Conservation (phyloP, 2,329 filamentous ascomycete genomes). For the Diplodia mutila region DNA sequence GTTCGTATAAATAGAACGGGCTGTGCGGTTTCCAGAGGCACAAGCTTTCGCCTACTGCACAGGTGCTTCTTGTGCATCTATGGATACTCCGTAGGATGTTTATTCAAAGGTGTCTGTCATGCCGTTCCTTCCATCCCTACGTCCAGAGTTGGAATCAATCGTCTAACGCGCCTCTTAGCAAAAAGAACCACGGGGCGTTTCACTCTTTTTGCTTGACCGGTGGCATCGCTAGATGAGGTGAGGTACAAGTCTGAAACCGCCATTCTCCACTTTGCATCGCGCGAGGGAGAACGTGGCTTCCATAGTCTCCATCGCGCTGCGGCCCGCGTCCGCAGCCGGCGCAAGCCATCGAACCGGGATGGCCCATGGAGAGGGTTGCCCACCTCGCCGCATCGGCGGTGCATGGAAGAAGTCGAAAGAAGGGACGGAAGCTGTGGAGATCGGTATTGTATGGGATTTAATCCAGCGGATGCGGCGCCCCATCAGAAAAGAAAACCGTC, state of each 20-base stretch:
- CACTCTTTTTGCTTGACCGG: not conserved
- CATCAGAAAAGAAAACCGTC: not conserved
- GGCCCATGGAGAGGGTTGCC: conserved; percentile 1
- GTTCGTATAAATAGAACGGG: no score
- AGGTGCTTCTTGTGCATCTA: no score
- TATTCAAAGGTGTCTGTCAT: not conserved
- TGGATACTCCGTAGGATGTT: not conserved
- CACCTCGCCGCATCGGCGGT: not conserved
- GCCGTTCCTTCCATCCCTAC: not conserved
- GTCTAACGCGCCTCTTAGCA: not conserved
- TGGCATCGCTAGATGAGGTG: not conserved
- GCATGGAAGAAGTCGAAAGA: conserved; percentile 5
- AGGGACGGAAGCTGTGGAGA: not conserved
- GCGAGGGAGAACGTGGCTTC: not conserved
- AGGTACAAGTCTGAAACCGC: conserved; percentile 12
- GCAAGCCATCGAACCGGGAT: conserved; percentile 20
- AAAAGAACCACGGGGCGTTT: not conserved
- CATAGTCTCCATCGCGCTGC: conserved; percentile 20
- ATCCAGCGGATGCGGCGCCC: not conserved
- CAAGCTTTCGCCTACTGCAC: no score
- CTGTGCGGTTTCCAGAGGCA: no score
- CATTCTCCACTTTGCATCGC: conserved; percentile 3
- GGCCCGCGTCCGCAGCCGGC: conserved; percentile 21
- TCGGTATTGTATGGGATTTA: not conserved
- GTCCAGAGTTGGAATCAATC: not conserved